A percentile compares a stretch with the other conserved stretches of the same genome.
phyloP scores from a whole-genome alignment of 805 yeast genomes.

The Saccharomyces jurei region DNA sequence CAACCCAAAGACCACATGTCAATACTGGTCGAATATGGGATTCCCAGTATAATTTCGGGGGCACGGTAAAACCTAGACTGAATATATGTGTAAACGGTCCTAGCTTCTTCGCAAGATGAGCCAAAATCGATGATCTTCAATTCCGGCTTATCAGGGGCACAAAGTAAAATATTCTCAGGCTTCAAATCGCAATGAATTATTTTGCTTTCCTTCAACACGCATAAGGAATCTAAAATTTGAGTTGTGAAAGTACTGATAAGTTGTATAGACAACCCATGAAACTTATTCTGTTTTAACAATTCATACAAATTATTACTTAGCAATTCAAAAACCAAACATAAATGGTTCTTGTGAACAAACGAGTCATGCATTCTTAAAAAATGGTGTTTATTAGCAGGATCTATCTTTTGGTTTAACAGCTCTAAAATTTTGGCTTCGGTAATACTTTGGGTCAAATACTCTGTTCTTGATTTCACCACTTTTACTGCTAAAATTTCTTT shows the following conservation, averaged over 20 bases:
- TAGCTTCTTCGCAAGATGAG: constrained; percentile 86
- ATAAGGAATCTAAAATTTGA: constrained; percentile 75
- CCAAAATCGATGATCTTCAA: constrained; percentile 95
- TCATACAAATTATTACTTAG: constrained; percentile 85
- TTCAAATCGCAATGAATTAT: constrained; percentile 94
- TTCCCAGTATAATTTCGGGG: constrained; percentile 87
- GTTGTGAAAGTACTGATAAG: constrained; percentile 68
- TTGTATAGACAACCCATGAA: constrained; percentile 78
- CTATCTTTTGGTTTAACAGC: constrained; percentile 62
- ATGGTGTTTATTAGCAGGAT: constrained; percentile 63
- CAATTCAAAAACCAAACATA: constrained; percentile 87
- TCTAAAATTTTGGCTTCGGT: constrained; percentile 86
- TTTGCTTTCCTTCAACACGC: constrained; percentile 71
- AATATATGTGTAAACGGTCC: constrained; percentile 82
- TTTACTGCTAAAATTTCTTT: constrained; percentile 91
- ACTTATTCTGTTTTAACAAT: constrained; percentile 83
- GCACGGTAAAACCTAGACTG: constrained; percentile 91
- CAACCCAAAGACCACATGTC: constrained; percentile 98
- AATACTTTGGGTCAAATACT: constrained; percentile 81
- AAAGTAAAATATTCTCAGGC: constrained; percentile 86
- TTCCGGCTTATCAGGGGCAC: constrained; percentile 63
- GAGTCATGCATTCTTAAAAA: constrained; percentile 76
- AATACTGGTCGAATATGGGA: constrained; percentile 85
- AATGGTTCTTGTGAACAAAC: constrained; percentile 84
- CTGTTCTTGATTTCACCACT: constrained; percentile 86